Evolutionary conservation across 2,329 filamentous ascomycete species (phyloP).

Genomic region (Pseudocercospora fijiensis): DNA sequence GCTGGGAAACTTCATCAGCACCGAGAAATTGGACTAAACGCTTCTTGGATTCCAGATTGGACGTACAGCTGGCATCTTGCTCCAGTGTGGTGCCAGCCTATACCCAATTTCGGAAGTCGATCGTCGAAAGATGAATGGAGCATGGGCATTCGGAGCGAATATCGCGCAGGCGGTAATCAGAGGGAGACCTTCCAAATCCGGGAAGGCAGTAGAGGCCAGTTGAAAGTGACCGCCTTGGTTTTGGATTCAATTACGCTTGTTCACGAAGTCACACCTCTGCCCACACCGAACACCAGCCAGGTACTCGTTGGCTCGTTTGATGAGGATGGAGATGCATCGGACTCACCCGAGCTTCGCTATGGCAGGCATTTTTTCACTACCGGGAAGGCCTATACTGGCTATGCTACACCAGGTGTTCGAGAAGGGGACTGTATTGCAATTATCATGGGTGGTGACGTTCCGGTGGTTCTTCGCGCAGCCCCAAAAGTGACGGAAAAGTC

Average conservation of each 20-base stretch:
- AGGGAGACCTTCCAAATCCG: slow-evolving; percentile 32
- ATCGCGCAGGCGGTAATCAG: slow-evolving; percentile 31
- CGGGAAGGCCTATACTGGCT: slow-evolving; percentile 26
- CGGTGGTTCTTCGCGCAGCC: slow-evolving; percentile 31
- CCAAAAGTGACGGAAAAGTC: slow-evolving; percentile 16
- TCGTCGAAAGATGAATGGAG: slow-evolving; percentile 30
- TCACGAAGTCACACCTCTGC: slow-evolving; percentile 29
- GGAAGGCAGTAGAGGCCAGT: slow-evolving; percentile 19
- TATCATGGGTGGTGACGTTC: slow-evolving; percentile 34
- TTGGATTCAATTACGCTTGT: slow-evolving; percentile 29
- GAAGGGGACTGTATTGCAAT: slow-evolving; percentile 30
- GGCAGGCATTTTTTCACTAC: slow-evolving; percentile 34
- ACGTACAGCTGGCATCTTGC: slow-evolving; percentile 34
- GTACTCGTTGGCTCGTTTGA: slow-evolving; percentile 12
- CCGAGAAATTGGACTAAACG: slow-evolving; percentile 29
- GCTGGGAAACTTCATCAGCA: slow-evolving; percentile 35
- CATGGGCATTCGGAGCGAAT: slow-evolving; percentile 28
- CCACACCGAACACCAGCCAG: slow-evolving; percentile 25
- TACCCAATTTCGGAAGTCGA: slow-evolving; percentile 27
- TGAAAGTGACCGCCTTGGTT: slow-evolving; percentile 32
- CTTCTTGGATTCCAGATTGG: slow-evolving; percentile 40
- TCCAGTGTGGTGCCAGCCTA: slow-evolving; percentile 32
- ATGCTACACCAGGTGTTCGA: slow-evolving; percentile 31
- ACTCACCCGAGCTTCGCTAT: slow-evolving; percentile 26
- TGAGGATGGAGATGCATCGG: slow-evolving; percentile 10